Conservation (phyloP, 352 stramenopile genomes). For the Phytopythium mirpurense region DNA sequence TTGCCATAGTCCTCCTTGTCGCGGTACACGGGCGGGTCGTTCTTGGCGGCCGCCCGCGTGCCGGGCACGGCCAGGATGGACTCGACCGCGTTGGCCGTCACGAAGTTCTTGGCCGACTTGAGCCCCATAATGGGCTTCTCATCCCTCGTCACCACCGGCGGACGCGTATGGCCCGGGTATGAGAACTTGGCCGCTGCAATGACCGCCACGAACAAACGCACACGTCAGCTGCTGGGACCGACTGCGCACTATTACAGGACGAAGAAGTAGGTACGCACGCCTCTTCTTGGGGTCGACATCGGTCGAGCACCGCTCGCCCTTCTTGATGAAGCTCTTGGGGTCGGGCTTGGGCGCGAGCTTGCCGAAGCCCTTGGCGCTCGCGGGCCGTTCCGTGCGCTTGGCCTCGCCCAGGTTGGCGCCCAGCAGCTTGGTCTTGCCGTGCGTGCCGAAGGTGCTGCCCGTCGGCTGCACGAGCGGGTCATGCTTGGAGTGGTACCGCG, state of each 20-base stretch:
- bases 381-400: conserved; percentile 30
- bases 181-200: conserved; percentile 57
- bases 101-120: conserved; percentile 91
- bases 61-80: conserved; percentile 81
- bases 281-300: conserved; percentile 43
- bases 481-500: conserved; percentile 87
- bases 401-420: conserved; percentile 60
- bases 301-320: conserved; percentile 50
- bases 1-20: conserved; percentile 92
- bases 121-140: conserved; percentile 92
- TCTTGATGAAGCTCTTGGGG: conserved; percentile 67
- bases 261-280: conserved; percentile 21
- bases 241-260: too few relatives aligned
- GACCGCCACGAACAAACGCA: too few relatives aligned
- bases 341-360: conserved; percentile 55
- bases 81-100: conserved; percentile 92
- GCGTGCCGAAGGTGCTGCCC: conserved; percentile 83
- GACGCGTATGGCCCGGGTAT: conserved; percentile 55
- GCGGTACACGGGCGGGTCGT: conserved; percentile 71
- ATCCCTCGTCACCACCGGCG: conserved; percentile 69
- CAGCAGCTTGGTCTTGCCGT: conserved; percentile 63
- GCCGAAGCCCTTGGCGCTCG: conserved; percentile 61
- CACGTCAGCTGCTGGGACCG: too few relatives aligned
- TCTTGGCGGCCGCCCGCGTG: conserved; percentile 47
- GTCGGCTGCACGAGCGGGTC: conserved; percentile 79